phyloP scores from a whole-genome alignment of 768 basidiomycete species.

The Pilatotrama ljubarskyi region DNA sequence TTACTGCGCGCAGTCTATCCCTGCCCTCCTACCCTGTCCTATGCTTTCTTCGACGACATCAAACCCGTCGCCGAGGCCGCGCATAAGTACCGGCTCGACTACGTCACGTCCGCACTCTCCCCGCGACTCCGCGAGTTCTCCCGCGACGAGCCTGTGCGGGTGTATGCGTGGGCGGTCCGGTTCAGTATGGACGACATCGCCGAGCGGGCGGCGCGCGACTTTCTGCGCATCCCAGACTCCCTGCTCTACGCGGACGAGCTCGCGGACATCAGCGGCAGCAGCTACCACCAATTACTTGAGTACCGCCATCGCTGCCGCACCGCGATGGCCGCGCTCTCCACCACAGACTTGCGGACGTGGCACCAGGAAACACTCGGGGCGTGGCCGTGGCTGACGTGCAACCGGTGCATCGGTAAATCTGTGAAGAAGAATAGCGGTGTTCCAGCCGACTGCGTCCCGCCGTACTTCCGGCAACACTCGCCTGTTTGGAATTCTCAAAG shows the following conservation, averaged over 20 bases:
- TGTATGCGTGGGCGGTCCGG: neutral
- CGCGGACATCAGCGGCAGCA: neutral
- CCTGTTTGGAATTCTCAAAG: too few relatives aligned
- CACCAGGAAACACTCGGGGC: too few relatives aligned
- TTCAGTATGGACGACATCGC: neutral
- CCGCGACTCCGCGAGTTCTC: neutral
- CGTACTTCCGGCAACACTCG: too few relatives aligned
- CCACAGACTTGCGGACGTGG: too few relatives aligned
- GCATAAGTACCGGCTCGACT: slow-evolving; percentile 11
- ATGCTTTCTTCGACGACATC: slow-evolving; percentile 54
- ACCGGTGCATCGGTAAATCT: too few relatives aligned
- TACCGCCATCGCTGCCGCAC: neutral
- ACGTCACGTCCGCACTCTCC: neutral
- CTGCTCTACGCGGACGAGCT: neutral
- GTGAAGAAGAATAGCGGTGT: too few relatives aligned
- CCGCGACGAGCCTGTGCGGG: neutral
- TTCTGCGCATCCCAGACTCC: neutral
- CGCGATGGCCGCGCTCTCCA: too few relatives aligned
- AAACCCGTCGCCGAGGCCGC: slow-evolving; percentile 25
- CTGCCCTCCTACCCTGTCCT: slow-evolving; percentile 37
- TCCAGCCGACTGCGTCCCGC: too few relatives aligned
- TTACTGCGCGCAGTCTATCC: neutral
- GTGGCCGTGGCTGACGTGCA: too few relatives aligned
- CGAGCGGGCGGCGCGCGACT: neutral
- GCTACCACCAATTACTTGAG: neutral